phyloP scores from a whole-genome alignment of 106 monocot species.

The Allium cepa region DNA sequence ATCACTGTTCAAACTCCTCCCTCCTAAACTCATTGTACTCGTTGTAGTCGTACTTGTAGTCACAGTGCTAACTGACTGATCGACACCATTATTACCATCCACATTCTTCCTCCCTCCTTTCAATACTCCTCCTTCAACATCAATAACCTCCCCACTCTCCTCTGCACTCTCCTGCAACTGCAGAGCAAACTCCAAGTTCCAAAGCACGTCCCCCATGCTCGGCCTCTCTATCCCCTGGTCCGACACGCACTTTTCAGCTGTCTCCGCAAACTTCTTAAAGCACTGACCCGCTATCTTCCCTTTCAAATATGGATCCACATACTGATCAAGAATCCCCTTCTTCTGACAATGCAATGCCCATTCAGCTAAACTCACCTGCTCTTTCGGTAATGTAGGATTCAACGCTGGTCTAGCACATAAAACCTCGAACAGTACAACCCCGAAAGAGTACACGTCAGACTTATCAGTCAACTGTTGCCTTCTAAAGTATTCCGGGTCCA shows the following conservation, averaged over 20 bases:
- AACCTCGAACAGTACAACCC: constrained; percentile 73
- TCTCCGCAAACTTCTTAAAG: constrained; percentile 68
- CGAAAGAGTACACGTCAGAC: constrained; percentile 83
- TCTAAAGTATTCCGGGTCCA: constrained; percentile 81
- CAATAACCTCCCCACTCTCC: constrained; percentile 18
- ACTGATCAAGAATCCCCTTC: constrained; percentile 60
- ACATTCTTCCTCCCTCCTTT: too few relatives aligned
- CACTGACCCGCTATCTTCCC: constrained; percentile 54
- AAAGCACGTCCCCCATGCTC: constrained; percentile 74
- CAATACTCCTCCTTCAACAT: constrained; percentile 2
- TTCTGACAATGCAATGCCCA: constrained; percentile 69
- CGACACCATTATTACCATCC: not conserved
- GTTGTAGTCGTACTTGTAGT: constrained; percentile 18
- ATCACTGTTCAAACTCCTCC: constrained; percentile 20
- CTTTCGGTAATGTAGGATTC: constrained; percentile 43
- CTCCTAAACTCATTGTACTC: constrained; percentile 18
- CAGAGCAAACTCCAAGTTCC: constrained; percentile 80
- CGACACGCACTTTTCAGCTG: constrained; percentile 66
- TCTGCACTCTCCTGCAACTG: constrained; percentile 59
- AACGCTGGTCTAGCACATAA: constrained; percentile 61
- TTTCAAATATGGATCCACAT: constrained; percentile 50
- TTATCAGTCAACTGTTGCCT: constrained; percentile 81
- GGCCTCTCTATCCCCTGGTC: constrained; percentile 66
- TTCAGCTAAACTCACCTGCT: constrained; percentile 67
- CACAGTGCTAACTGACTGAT: constrained; percentile 11